These are phyloP conservation scores for Fraxinus excelsior DNA, from an alignment of 257 asterid genomes.

Conservation along the genomic window DNA sequence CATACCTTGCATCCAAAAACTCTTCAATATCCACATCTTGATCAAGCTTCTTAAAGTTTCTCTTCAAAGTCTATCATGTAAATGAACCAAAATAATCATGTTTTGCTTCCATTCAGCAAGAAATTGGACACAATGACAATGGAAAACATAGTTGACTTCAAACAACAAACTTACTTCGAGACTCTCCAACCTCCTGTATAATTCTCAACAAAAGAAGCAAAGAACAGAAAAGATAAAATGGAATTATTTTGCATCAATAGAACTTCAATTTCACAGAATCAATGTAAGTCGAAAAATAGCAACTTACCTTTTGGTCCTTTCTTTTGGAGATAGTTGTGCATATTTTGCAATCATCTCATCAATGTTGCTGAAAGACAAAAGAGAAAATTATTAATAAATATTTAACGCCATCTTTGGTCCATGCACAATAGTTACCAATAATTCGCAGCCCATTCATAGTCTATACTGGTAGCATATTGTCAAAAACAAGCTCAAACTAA, in stretches of 20 bases:
- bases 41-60: conserved; percentile 83
- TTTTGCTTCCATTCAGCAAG: conserved; percentile 13
- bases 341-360: conserved; percentile 83
- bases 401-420: background rate
- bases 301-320: conserved; percentile 73
- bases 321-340: conserved; percentile 81
- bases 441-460: background rate
- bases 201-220: conserved; percentile 14
- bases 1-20: conserved; percentile 74
- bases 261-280: conserved; percentile 4
- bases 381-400: conserved; percentile 4
- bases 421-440: background rate
- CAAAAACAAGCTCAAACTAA: background rate
- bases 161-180: conserved; percentile 66
- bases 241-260: conserved; percentile 18
- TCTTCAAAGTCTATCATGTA: conserved; percentile 60
- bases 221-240: background rate
- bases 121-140: conserved; percentile 9
- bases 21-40: conserved; percentile 81
- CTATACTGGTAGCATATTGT: background rate
- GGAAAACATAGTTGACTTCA: conserved; percentile 2
- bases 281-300: conserved; percentile 17
- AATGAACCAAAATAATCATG: conserved; percentile 25
- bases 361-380: conserved; percentile 55
- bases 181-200: conserved; percentile 86